Percentiles rank a stretch among this genome's conserved stretches.
Evolutionary conservation across 139 green algal species (phyloP).

Genomic region (Ulvella scutata): DNA sequence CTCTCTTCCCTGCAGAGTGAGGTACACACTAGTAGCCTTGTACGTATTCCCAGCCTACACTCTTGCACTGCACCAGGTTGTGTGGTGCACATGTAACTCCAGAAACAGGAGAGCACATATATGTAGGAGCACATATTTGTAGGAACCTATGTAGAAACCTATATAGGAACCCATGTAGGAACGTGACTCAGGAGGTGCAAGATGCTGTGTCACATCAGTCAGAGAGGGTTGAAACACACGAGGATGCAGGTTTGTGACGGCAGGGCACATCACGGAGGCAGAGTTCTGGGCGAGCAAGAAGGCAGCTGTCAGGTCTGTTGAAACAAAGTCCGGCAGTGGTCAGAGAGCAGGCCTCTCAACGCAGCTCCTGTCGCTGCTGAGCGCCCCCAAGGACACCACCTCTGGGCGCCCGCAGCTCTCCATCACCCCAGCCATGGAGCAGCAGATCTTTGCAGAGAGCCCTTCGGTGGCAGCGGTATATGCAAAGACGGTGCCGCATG

Average conservation of each 20-base stretch:
- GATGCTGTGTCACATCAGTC: no score
- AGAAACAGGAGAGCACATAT: no score
- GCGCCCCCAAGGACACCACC: neutral
- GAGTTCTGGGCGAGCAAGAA: slow-evolving; percentile 1
- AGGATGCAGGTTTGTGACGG: neutral
- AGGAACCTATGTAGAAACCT: no score
- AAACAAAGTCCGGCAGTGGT: neutral
- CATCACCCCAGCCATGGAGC: slow-evolving; percentile 2
- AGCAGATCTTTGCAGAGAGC: neutral
- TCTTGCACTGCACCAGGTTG: no score
- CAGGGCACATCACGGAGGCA: neutral
- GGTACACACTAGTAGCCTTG: no score
- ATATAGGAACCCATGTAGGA: no score
- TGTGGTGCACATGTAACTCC: no score
- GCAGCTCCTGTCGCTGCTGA: neutral
- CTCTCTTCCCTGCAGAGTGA: no score
- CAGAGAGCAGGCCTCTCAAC: neutral
- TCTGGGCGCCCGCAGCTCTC: neutral
- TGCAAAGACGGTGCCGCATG: neutral
- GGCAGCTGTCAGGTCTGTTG: neutral
- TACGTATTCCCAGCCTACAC: no score
- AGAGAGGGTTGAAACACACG: no score
- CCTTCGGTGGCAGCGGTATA: neutral
- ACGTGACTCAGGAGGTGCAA: no score
- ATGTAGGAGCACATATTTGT: no score